A percentile compares a stretch with the other conserved stretches of the same genome.
Conservation (phyloP, 2,329 filamentous ascomycete species). For the Chaetomium globosum region DNA sequence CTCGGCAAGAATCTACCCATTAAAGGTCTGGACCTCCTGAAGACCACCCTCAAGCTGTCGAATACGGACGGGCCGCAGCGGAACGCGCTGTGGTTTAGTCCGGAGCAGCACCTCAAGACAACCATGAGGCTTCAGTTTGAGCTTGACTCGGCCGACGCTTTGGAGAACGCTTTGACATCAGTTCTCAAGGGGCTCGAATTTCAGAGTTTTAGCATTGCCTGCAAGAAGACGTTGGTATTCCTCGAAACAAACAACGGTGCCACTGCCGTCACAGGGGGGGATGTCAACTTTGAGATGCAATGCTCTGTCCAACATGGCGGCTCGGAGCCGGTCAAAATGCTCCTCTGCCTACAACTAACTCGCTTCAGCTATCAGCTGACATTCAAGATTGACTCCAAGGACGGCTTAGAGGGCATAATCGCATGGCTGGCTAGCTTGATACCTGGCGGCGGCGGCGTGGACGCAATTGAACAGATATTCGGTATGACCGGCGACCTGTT, state of each 20-base stretch:
- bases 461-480: no score
- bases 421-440: no score
- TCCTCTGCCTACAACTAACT: no score
- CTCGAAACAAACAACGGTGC: not conserved
- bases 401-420: no score
- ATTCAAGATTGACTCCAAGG: no score
- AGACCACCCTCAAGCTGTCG: not conserved
- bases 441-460: no score
- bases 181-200: constrained; percentile 2
- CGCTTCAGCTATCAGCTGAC: no score
- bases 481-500: no score
- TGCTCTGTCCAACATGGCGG: no score
- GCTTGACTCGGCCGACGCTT: not conserved
- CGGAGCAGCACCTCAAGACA: constrained; percentile 9
- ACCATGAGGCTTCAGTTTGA: constrained; percentile 13
- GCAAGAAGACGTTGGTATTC: constrained; percentile 7
- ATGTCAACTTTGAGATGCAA: no score
- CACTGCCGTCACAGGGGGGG: not conserved
- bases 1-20: not conserved
- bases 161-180: not conserved
- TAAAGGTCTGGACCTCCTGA: not conserved
- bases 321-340: no score
- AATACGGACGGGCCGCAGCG: not conserved
- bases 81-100: constrained; percentile 14
- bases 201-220: constrained; percentile 9